Conservation (phyloP, 106 monocot genomes). For the Acanthochlamys bracteata region DNA sequence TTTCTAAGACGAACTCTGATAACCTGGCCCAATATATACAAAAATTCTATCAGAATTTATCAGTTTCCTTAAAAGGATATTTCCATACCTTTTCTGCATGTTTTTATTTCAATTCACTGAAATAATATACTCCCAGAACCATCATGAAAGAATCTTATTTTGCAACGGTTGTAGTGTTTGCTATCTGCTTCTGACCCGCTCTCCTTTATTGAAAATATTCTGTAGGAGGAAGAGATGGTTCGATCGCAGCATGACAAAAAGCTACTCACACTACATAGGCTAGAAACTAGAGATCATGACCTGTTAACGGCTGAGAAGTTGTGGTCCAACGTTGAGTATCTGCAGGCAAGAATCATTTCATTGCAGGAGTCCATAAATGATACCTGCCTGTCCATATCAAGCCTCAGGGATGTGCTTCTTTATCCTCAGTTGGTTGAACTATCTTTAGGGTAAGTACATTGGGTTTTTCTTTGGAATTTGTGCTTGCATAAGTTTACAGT, state of each 20-base stretch:
- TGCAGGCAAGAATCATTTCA: constrained; percentile 47
- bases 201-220: neutral
- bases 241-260: constrained; percentile 44
- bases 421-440: constrained; percentile 63
- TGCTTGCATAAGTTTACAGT: neutral
- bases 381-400: constrained; percentile 69
- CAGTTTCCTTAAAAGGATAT: too few species aligned
- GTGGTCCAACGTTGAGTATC: constrained; percentile 40
- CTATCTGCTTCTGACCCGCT: neutral
- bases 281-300: constrained; percentile 54
- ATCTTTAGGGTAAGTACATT: constrained; percentile 43
- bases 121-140: too few species aligned
- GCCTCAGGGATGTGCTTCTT: constrained; percentile 77
- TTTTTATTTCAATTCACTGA: too few species aligned
- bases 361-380: constrained; percentile 60
- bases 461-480: neutral
- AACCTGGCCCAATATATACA: too few species aligned
- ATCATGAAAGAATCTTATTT: too few species aligned
- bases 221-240: constrained; percentile 68
- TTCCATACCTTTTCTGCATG: too few species aligned
- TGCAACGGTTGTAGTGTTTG: too few species aligned
- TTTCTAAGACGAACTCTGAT: too few species aligned
- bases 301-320: constrained; percentile 29
- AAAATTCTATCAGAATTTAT: too few species aligned
- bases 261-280: constrained; percentile 35